Evolutionary conservation across 306 rosid species (phyloP).

Genomic region (Ceratonia siliqua): DNA sequence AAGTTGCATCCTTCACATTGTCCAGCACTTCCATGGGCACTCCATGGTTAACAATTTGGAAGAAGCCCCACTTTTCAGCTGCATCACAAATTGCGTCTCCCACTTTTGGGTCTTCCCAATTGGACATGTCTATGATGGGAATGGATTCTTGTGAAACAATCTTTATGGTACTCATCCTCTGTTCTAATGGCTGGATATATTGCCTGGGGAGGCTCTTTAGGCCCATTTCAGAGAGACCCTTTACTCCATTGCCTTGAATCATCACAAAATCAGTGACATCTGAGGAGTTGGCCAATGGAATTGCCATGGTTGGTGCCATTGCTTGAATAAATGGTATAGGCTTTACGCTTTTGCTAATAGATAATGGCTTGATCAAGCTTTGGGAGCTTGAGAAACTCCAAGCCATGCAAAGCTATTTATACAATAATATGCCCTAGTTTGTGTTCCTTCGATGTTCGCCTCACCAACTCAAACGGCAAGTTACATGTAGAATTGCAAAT

Average conservation of each 20-base stretch:
- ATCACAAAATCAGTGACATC: conserved; percentile 49
- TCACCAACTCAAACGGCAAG: conserved; percentile 30
- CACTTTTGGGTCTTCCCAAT: conserved; percentile 41
- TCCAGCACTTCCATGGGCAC: conserved; percentile 50
- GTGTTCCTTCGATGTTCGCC: not conserved
- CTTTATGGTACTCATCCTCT: conserved; percentile 30
- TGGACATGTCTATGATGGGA: conserved; percentile 60
- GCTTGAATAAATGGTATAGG: not conserved
- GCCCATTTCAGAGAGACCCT: conserved; percentile 57
- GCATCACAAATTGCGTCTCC: conserved; percentile 51
- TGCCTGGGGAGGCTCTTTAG: conserved; percentile 50
- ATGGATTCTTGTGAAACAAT: conserved; percentile 33
- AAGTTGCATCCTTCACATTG: conserved; percentile 51
- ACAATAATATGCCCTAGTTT: not conserved
- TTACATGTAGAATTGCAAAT: not conserved
- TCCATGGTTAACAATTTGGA: conserved; percentile 63
- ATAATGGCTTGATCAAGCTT: not conserved
- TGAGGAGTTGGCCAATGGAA: not conserved
- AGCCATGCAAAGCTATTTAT: not conserved
- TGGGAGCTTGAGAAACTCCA: not conserved
- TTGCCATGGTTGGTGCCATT: conserved; percentile 1
- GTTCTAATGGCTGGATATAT: conserved; percentile 59
- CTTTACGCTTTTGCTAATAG: not conserved
- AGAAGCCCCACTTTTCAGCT: conserved; percentile 69
- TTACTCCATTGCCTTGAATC: conserved; percentile 55